phyloP scores from a whole-genome alignment of 1,284 basidiomycete species.

The Thelephora terrestris region DNA sequence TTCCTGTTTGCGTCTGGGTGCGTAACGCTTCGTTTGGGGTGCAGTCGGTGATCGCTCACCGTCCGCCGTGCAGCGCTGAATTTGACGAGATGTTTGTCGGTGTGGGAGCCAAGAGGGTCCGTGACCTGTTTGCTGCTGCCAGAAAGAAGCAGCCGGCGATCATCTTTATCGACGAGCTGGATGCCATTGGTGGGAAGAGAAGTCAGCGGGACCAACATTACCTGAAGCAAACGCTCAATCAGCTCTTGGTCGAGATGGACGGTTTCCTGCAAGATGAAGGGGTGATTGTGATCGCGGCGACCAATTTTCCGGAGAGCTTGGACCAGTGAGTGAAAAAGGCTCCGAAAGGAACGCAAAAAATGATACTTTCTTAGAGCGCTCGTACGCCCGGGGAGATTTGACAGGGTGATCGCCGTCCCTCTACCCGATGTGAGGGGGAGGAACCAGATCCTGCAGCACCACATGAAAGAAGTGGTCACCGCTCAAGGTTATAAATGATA shows the following conservation, averaged over 20 bases:
- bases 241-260: constrained; percentile 91
- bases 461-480: constrained; percentile 72
- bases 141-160: constrained; percentile 92
- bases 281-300: constrained; percentile 89
- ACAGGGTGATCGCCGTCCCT: constrained; percentile 83
- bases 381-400: constrained; percentile 89
- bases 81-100: constrained; percentile 99
- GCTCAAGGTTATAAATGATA: constrained; percentile 36
- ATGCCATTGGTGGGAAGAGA: constrained; percentile 90
- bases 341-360: too few species aligned
- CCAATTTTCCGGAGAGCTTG: constrained; percentile 89
- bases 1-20: constrained; percentile 84
- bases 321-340: constrained; percentile 52
- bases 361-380: constrained; percentile 52
- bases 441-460: constrained; percentile 81
- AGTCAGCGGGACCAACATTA: constrained; percentile 82
- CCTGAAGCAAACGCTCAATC: constrained; percentile 89
- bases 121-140: constrained; percentile 92
- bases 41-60: constrained; percentile 2
- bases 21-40: constrained; percentile 12
- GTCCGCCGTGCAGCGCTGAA: constrained; percentile 56
- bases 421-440: constrained; percentile 83
- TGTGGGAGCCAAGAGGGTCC: constrained; percentile 91
- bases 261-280: constrained; percentile 88
- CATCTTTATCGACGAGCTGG: constrained; percentile 91